Evolutionary conservation across 306 rosid genomes (phyloP), one percentile per base, ranked within the genome.

Genomic region (Vigna hirtella): DNA sequence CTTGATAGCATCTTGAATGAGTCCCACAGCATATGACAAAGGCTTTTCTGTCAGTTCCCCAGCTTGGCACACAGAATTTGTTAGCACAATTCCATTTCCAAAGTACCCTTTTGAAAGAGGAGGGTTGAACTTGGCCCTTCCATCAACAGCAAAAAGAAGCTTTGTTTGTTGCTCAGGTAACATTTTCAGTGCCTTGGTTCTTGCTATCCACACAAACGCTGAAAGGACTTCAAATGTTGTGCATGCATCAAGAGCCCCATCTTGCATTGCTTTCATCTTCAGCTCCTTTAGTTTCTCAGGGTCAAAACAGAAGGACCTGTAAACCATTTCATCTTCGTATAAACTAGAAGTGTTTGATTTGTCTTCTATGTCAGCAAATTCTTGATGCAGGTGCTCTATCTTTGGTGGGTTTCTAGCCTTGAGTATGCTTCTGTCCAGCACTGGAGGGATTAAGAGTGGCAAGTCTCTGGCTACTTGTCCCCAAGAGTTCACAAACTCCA

Each of bases 401-500:
- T 85, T 77, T 0, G 98, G 94, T 0, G 94, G 93, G 74, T 74
- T 82, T 3, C 93, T 70, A 0, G 96, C 85, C 86, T 85, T 78
- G 53, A 95, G 90, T 12, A 90, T 82, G 85, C 74, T 82, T 84
- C 99, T 79, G 79, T 91, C 93, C 0, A 91, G 78, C 51, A 82
- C 74, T 69, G 99, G 98, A 4, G 90, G 86, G 9, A 89, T 83
- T 0, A 79, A 70, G 26, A 93, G 80, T 7, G 96, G 94, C 52
- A 85, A 73, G 36, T 85, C 91, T 72, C 99, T 88, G 2, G 97
- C 96, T 42, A 72, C 78, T 84, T 93, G 90, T 14, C 93, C 93
- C 98, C 99, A 95, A 3, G 98, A 88, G 76, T 91, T 93, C 72
- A 95, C 89, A 77, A 95, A 93, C 55, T 93, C 90, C 99, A 93